Conservation (phyloP, 2,329 filamentous ascomycete genomes). For the Scorias spongiosa region DNA sequence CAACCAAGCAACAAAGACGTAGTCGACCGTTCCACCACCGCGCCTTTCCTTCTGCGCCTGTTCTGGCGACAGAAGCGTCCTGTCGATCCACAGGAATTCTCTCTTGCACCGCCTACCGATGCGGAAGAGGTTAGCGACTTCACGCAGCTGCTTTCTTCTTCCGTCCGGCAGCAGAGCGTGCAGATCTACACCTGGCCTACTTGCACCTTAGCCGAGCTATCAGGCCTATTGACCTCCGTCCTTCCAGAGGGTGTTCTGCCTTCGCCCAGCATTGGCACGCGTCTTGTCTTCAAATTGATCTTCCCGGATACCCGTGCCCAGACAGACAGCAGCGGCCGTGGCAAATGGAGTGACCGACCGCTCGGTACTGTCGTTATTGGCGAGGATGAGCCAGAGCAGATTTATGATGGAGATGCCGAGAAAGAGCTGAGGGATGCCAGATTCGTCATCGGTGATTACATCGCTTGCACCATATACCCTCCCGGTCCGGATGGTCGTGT, state of each 20-base stretch:
- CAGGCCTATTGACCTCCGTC: constrained; percentile 56
- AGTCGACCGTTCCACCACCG: constrained; percentile 53
- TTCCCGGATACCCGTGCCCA: constrained; percentile 55
- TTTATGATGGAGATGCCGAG: constrained; percentile 40
- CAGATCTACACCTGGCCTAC: constrained; percentile 76
- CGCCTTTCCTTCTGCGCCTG: constrained; percentile 72
- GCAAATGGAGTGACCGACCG: constrained; percentile 62
- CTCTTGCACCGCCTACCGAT: constrained; percentile 29
- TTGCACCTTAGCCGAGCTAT: constrained; percentile 68
- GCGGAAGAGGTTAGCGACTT: constrained; percentile 16
- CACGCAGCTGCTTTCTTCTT: constrained; percentile 43
- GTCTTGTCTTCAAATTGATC: constrained; percentile 75
- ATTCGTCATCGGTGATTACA: constrained; percentile 80
- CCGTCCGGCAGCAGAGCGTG: constrained; percentile 28
- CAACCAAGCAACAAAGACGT: constrained; percentile 23
- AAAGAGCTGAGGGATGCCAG: constrained; percentile 63
- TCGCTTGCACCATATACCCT: constrained; percentile 68
- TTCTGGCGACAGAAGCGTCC: constrained; percentile 66
- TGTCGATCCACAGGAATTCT: constrained; percentile 62
- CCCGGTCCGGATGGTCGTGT: constrained; percentile 61
- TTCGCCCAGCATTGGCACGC: constrained; percentile 59
- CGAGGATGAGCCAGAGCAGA: constrained; percentile 13
- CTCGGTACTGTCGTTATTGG: constrained; percentile 70
- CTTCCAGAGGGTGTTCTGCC: constrained; percentile 53
- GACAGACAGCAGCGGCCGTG: constrained; percentile 27